Evolutionary conservation across 495 filamentous ascomycete species (phyloP), one percentile per base, ranked within the genome.

Genomic region (Chaetomium fimeti): DNA sequence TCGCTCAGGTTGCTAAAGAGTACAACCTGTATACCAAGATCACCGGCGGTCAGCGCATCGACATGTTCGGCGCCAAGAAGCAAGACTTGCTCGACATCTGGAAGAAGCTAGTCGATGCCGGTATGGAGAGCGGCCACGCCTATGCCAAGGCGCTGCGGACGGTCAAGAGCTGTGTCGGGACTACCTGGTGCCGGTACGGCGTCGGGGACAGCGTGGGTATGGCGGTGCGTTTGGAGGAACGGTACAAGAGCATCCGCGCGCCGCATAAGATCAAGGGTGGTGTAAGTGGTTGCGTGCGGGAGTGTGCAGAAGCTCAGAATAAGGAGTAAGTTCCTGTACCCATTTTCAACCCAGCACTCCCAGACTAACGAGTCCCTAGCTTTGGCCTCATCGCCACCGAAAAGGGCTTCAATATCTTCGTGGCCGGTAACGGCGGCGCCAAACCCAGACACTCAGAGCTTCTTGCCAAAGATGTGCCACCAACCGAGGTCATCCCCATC

Each of bases 191-290:
- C 69, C 82, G 93, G 7, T 98, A 91, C 67, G 93, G 93, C 64
- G 87, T 97, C 62, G 91, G 91, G 45, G 93, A 98, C 78, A 94
- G 90, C 77, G 93, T 98, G n/a, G 93, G 93, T 27, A 93, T 98
- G 90, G 93, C 93, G 1, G 88, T 97, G 25, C 84, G 92, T 2
- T 78, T 98, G 0, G 93, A 98, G 73, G 90, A 97, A 77, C 86
- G 93, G 53, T 98, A 98, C 77, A 98, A 98, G 83, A 91, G 89
- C 72, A 88, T 98, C 68, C 87, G 93, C 2, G 82, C 83, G 22
- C 93, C 93, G 13, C 93, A 98, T 70, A 98, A 98, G 81, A 85
- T 98, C 75, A 98, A 98, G 76, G 91, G 89, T 8, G 93, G 89
- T 57, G 92, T 98, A 4, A 91, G 88, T 60, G 93, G 93, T 29